These are phyloP conservation scores for Artemisia argyi DNA, from an alignment of 129 eudicot species.

Conservation along the genomic window DNA sequence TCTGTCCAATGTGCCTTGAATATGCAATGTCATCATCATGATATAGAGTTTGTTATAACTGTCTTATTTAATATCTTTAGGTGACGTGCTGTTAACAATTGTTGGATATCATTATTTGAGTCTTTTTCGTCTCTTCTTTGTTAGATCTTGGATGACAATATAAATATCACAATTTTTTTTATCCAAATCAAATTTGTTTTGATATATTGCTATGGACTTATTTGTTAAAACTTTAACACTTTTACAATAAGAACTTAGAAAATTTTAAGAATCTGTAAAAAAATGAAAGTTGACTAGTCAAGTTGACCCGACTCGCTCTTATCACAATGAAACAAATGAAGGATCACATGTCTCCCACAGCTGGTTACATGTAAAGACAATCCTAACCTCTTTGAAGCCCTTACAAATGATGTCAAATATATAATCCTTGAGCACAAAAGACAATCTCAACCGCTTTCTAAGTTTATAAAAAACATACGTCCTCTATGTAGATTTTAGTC, in stretches of 20 bases:
- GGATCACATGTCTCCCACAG: conserved; percentile 10
- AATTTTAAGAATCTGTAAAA: too few species aligned
- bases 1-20: too few species aligned
- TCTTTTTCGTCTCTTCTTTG: neutral
- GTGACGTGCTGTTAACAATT: neutral
- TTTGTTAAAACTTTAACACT: neutral
- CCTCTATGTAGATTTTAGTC: neutral
- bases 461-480: too few species aligned
- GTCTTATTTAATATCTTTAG: neutral
- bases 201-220: neutral
- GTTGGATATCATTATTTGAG: neutral
- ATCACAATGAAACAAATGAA: conserved; percentile 16
- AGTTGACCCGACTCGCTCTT: conserved; percentile 12
- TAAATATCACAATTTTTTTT: neutral
- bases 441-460: too few species aligned
- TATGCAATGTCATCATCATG: neutral
- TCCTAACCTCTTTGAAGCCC: conserved; percentile 11
- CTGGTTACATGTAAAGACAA: conserved; percentile 21
- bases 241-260: too few species aligned
- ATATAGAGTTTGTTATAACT: neutral
- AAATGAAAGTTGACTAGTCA: too few species aligned
- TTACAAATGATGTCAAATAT: too few species aligned
- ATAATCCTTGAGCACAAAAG: too few species aligned
- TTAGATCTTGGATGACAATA: neutral
- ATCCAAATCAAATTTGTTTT: neutral